These are phyloP conservation scores for Beauveria scarabaeidicola DNA, from an alignment of 2,329 filamentous ascomycete species.

Conservation along the genomic window DNA sequence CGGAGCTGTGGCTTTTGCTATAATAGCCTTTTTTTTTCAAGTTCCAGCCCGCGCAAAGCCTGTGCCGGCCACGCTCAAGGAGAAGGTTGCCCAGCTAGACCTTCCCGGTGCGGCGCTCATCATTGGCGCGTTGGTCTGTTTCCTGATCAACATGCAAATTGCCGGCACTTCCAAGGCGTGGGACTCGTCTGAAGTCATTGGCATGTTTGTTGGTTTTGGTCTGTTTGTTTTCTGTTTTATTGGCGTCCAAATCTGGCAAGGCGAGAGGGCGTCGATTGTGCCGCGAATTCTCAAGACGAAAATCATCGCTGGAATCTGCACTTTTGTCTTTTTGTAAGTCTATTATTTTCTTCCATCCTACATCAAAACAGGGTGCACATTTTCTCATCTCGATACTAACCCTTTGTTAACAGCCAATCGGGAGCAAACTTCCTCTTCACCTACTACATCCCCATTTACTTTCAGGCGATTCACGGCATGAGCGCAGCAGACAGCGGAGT, in stretches of 20 bases:
- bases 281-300: conserved; percentile 23
- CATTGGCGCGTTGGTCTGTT: conserved; percentile 29
- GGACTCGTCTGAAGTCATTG: conserved; percentile 25
- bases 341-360: too few relatives aligned
- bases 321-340: neutral
- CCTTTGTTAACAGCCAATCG: too few relatives aligned
- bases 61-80: conserved; percentile 19
- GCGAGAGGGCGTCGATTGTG: conserved; percentile 29
- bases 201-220: conserved; percentile 24
- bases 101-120: conserved; percentile 24
- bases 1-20: conserved; percentile 10
- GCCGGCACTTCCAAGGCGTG: conserved; percentile 31
- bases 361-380: too few relatives aligned
- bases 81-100: conserved; percentile 29
- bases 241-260: conserved; percentile 25
- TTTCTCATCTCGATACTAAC: too few relatives aligned
- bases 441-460: conserved; percentile 30
- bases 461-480: conserved; percentile 24
- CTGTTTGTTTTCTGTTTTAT: conserved; percentile 22
- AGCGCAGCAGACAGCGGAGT: conserved; percentile 26
- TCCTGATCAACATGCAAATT: conserved; percentile 33
- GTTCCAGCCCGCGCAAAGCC: conserved; percentile 26
- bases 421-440: neutral
- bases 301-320: too few relatives aligned
- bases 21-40: conserved; percentile 24